These are phyloP conservation scores for Nakazawaea ernobii DNA, from an alignment of 805 yeast species.

Conservation along the genomic window DNA sequence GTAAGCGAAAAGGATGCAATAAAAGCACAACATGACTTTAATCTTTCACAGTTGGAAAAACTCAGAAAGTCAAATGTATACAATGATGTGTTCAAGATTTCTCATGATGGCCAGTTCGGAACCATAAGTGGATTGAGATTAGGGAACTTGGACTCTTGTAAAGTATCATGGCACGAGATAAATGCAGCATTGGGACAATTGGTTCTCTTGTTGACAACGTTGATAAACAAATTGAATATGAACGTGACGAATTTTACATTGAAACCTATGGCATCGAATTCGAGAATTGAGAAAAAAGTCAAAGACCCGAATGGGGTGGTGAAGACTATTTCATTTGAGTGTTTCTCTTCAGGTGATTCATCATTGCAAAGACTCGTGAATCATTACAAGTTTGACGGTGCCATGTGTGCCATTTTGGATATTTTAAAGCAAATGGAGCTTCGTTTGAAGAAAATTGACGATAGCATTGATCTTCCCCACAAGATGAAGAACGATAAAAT, in stretches of 20 bases:
- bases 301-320: conserved; percentile 27
- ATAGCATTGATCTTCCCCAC: conserved; percentile 66
- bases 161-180: conserved; percentile 84
- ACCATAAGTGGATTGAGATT: conserved; percentile 80
- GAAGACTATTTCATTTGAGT: conserved; percentile 43
- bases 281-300: conserved; percentile 60
- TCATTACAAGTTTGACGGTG: conserved; percentile 71
- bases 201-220: conserved; percentile 60
- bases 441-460: conserved; percentile 39
- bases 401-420: conserved; percentile 74
- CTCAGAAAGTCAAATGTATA: conserved; percentile 76
- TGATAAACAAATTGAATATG: conserved; percentile 50
- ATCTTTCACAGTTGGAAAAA: conserved; percentile 60
- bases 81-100: conserved; percentile 76
- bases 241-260: conserved; percentile 55
- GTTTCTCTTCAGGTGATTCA: conserved; percentile 67
- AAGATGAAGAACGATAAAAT: conserved; percentile 63
- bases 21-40: conserved; percentile 55
- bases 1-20: conserved; percentile 55
- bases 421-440: conserved; percentile 48
- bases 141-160: conserved; percentile 57
- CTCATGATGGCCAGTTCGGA: conserved; percentile 80
- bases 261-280: conserved; percentile 80
- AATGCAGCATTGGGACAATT: conserved; percentile 90
- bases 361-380: conserved; percentile 65